phyloP scores from a whole-genome alignment of 306 rosid species.

The Prunus dulcis region DNA sequence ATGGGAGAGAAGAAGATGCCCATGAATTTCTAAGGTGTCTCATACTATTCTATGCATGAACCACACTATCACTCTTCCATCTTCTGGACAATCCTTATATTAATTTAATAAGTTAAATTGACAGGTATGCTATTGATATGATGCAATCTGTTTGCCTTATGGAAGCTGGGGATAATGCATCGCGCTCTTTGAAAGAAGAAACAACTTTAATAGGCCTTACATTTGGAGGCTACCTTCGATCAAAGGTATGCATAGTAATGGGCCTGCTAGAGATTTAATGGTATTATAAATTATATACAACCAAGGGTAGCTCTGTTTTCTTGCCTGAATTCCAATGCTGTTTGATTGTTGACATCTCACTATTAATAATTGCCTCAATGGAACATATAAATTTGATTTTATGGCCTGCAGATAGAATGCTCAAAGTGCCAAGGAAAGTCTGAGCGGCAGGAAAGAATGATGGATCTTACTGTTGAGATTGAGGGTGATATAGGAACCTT shows the following conservation, averaged over 20 bases:
- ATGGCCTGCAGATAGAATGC: constrained; percentile 73
- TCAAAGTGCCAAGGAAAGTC: constrained; percentile 87
- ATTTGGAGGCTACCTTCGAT: constrained; percentile 92
- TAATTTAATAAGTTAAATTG: constrained; percentile 10
- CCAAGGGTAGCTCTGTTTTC: background rate
- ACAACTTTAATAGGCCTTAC: constrained; percentile 78
- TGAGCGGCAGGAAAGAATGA: constrained; percentile 91
- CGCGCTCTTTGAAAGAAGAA: constrained; percentile 63
- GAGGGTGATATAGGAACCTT: constrained; percentile 87
- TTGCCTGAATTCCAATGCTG: background rate
- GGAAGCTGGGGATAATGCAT: constrained; percentile 56
- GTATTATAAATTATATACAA: background rate
- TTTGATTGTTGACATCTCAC: background rate
- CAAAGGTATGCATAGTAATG: constrained; percentile 52
- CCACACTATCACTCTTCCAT: constrained; percentile 16
- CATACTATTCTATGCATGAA: constrained; percentile 1
- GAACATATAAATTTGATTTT: constrained; percentile 20
- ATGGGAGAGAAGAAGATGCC: constrained; percentile 96
- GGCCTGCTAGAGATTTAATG: background rate
- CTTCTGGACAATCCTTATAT: constrained; percentile 11
- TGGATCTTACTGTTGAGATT: constrained; percentile 95
- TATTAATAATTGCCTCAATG: background rate
- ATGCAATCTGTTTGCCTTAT: constrained; percentile 84
- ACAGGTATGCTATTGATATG: constrained; percentile 77
- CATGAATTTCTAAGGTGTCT: constrained; percentile 87